These are phyloP conservation scores for Pelargonium myrrhifolium DNA, from an alignment of 441 rosid species.

Conservation along the genomic window DNA sequence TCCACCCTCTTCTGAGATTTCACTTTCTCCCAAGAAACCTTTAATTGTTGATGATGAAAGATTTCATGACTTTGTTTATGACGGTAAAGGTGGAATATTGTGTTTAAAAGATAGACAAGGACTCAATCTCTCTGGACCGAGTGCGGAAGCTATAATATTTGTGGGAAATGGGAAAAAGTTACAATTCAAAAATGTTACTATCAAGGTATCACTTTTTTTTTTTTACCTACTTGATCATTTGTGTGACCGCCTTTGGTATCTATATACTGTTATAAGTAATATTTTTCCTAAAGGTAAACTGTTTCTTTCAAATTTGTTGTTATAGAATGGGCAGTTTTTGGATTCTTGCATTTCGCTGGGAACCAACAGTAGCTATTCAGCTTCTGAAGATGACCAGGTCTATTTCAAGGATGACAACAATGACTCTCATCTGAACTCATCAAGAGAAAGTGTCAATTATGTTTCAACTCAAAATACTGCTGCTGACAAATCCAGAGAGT, in stretches of 20 bases:
- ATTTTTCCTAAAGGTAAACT: background rate
- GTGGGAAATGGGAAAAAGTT: constrained; percentile 74
- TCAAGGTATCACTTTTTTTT: constrained; percentile 54
- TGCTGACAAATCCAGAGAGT: constrained; percentile 47
- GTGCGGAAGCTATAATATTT: constrained; percentile 68
- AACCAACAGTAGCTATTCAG: constrained; percentile 73
- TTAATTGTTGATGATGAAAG: constrained; percentile 79
- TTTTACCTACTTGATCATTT: constrained; percentile 4
- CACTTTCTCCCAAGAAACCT: constrained; percentile 75
- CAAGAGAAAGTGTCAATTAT: constrained; percentile 32
- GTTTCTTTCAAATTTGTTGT: constrained; percentile 5
- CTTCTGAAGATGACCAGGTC: constrained; percentile 61
- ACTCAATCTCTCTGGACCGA: constrained; percentile 45
- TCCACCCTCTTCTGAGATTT: constrained; percentile 61
- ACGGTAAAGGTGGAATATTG: constrained; percentile 81
- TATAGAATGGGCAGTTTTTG: constrained; percentile 75
- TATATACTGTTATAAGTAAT: constrained; percentile 1
- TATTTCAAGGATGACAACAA: constrained; percentile 47
- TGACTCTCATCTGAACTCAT: constrained; percentile 24
- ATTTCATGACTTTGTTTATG: constrained; percentile 67
- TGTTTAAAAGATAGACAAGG: constrained; percentile 70
- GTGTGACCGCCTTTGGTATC: constrained; percentile 7
- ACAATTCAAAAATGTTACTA: constrained; percentile 74
- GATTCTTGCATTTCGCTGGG: constrained; percentile 89
- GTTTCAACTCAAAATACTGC: constrained; percentile 36